A percentile compares a stretch with the other conserved stretches of the same genome.
Evolutionary conservation across 768 basidiomycete species (phyloP).

Genomic region (Serpula lacrymans): DNA sequence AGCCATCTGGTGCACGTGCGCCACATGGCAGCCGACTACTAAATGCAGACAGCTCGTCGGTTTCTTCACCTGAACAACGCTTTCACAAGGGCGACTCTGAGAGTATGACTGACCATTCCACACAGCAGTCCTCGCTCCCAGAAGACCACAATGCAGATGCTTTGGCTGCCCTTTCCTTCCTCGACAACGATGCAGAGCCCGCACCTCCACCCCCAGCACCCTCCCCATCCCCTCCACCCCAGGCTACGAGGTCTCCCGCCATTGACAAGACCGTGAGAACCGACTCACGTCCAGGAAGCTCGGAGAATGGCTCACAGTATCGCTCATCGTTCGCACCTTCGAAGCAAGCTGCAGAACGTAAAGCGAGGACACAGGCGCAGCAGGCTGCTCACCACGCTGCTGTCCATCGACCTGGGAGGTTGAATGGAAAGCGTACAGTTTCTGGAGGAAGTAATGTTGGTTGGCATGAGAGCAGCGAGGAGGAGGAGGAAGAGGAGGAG

Average conservation of each 20-base stretch:
- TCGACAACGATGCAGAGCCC: slow-evolving; percentile 49
- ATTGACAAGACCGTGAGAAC: slow-evolving; percentile 29
- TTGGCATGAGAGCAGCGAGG: slow-evolving; percentile 74
- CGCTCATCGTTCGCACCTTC: slow-evolving; percentile 89
- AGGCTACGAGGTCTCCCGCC: slow-evolving; percentile 21
- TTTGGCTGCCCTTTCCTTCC: slow-evolving; percentile 74
- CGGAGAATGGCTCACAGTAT: slow-evolving; percentile 41
- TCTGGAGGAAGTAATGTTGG: slow-evolving; percentile 39
- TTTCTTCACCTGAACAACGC: slow-evolving; percentile 36
- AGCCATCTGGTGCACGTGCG: slow-evolving; percentile 84
- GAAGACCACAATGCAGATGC: slow-evolving; percentile 66
- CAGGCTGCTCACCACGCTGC: slow-evolving; percentile 81
- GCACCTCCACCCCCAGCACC: slow-evolving; percentile 12
- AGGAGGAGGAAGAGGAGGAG: slow-evolving; percentile 80
- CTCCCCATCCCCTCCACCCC: slow-evolving; percentile 13
- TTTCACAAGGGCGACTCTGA: slow-evolving; percentile 26
- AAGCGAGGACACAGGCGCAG: slow-evolving; percentile 79
- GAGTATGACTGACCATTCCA: slow-evolving; percentile 29
- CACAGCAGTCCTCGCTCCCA: slow-evolving; percentile 12
- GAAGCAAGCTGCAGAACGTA: slow-evolving; percentile 78
- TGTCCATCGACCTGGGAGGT: slow-evolving; percentile 68
- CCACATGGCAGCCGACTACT: slow-evolving; percentile 36
- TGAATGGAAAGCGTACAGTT: slow-evolving; percentile 36
- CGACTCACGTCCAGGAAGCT: slow-evolving; percentile 20
- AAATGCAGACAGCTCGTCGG: slow-evolving; percentile 31